Percentiles rank a stretch among this genome's conserved stretches.
Conservation (phyloP, 805 yeast species). For the Ogataea sp. region DNA sequence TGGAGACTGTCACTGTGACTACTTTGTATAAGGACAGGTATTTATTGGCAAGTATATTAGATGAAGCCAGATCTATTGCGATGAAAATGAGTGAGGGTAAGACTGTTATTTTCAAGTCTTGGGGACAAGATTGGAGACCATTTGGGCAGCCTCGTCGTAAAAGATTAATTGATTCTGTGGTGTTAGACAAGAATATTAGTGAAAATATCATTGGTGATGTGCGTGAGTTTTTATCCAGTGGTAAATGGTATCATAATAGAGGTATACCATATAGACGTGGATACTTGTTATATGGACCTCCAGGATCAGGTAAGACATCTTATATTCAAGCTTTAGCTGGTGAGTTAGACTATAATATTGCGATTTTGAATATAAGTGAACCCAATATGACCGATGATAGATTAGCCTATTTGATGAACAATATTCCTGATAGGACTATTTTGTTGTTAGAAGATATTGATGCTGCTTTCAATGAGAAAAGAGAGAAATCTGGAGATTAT, state of each 20-base stretch:
- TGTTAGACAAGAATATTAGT: slow-evolving; percentile 69
- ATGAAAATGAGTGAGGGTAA: slow-evolving; percentile 81
- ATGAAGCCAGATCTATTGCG: slow-evolving; percentile 82
- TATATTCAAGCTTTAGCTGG: slow-evolving; percentile 97
- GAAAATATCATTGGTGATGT: slow-evolving; percentile 65
- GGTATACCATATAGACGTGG: slow-evolving; percentile 99
- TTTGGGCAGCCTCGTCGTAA: slow-evolving; percentile 93
- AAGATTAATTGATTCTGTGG: slow-evolving; percentile 76
- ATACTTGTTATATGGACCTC: slow-evolving; percentile 90
- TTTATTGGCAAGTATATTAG: slow-evolving; percentile 55
- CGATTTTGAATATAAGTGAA: slow-evolving; percentile 86
- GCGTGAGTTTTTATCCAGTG: slow-evolving; percentile 66
- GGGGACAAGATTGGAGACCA: slow-evolving; percentile 99
- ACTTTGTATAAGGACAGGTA: slow-evolving; percentile 77
- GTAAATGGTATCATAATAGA: slow-evolving; percentile 88
- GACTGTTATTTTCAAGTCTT: slow-evolving; percentile 86
- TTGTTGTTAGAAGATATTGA: slow-evolving; percentile 87
- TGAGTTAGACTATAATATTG: slow-evolving; percentile 89
- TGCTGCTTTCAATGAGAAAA: slow-evolving; percentile 76
- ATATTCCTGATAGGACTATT: slow-evolving; percentile 84
- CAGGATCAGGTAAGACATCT: slow-evolving; percentile 95
- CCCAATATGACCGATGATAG: slow-evolving; percentile 90
- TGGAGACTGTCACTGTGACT: slow-evolving; percentile 91
- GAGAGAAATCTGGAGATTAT: slow-evolving; percentile 49
- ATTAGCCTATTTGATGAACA: slow-evolving; percentile 91